Percentiles rank a stretch among this genome's conserved stretches.
Conservation (phyloP, 805 yeast species). For the Yamadazyma tumulicola region DNA sequence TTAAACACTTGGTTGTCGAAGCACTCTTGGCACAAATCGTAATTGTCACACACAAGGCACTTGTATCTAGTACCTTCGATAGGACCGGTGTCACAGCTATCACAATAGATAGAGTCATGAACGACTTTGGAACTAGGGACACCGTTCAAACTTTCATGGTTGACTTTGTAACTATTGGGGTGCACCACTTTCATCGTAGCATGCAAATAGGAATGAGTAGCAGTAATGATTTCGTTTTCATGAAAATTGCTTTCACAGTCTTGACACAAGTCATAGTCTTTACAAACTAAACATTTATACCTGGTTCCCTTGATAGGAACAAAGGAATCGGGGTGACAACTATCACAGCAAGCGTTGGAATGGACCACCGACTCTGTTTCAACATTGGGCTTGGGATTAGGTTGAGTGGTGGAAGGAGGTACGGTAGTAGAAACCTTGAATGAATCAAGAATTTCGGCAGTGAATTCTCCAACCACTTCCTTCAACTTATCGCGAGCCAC, state of each 20-base stretch:
- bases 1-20: conserved; percentile 12
- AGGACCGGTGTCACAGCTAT: conserved; percentile 29
- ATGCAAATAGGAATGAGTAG: conserved; percentile 22
- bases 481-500: conserved; percentile 27
- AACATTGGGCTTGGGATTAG: neutral
- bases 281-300: conserved; percentile 50
- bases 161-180: conserved; percentile 12
- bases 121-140: conserved; percentile 10
- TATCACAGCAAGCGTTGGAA: conserved; percentile 29
- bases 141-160: conserved; percentile 2
- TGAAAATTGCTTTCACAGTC: conserved; percentile 20
- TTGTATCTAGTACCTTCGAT: conserved; percentile 46
- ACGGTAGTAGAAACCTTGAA: conserved; percentile 1
- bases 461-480: conserved; percentile 18
- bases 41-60: conserved; percentile 50
- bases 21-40: conserved; percentile 47
- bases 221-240: conserved; percentile 11
- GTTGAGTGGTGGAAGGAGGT: neutral
- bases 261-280: conserved; percentile 52
- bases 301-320: conserved; percentile 44
- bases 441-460: conserved; percentile 7
- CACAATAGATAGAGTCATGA: conserved; percentile 32
- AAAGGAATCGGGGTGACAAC: conserved; percentile 27
- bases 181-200: conserved; percentile 28
- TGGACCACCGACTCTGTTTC: conserved; percentile 15